phyloP scores from a whole-genome alignment of 2,329 filamentous ascomycete genomes.

The Colletotrichum plurivorum region DNA sequence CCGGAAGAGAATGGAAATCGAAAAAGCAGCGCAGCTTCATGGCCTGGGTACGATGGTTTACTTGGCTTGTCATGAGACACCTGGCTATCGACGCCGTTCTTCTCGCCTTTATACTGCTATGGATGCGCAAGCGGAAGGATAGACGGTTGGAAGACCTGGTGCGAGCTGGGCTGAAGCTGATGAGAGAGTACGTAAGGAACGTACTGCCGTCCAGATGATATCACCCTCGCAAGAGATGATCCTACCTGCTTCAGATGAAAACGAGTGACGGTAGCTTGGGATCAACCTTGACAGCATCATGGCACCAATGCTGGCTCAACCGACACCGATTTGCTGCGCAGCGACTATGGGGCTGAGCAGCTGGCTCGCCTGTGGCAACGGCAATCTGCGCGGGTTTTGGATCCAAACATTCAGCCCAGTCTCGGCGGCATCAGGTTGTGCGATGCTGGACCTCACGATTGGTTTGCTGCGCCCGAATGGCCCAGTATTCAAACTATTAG shows the following conservation, averaged over 20 bases:
- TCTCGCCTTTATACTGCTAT: constrained; percentile 76
- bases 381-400: background rate
- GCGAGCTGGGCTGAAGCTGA: constrained; percentile 71
- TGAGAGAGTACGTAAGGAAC: constrained; percentile 71
- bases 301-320: background rate
- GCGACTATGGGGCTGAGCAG: constrained; percentile 1
- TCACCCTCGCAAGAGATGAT: background rate
- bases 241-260: background rate
- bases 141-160: constrained; percentile 81
- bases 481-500: no score
- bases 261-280: background rate
- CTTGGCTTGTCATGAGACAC: constrained; percentile 81
- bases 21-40: constrained; percentile 75
- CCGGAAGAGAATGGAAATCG: constrained; percentile 78
- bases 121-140: constrained; percentile 81
- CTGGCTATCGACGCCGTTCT: constrained; percentile 79
- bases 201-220: constrained; percentile 70
- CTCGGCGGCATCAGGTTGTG: background rate
- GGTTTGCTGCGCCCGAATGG: background rate
- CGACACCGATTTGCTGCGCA: background rate
- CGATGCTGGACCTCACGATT: background rate
- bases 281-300: no score
- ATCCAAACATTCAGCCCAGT: no score
- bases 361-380: background rate
- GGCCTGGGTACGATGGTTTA: constrained; percentile 79